Conservation (phyloP, 1,139 yeast genomes). For the Sugiyamaella novakii region DNA sequence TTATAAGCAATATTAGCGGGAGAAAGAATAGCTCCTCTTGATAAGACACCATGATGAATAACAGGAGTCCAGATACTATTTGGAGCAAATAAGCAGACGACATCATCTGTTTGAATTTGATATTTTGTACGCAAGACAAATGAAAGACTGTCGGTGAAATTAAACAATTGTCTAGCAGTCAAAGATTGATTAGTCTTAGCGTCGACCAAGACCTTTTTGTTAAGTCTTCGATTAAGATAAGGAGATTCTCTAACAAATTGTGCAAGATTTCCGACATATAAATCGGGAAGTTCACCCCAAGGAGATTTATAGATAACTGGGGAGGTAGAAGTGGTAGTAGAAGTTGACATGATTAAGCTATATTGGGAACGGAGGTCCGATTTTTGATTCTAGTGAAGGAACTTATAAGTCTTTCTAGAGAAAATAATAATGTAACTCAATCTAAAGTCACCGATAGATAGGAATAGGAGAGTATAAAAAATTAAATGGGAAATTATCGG, state of each 20-base stretch:
- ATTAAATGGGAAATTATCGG: not conserved
- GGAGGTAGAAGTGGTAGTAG: constrained; percentile 8
- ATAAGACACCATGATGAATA: constrained; percentile 40
- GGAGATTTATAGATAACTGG: constrained; percentile 29
- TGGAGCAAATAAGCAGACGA: constrained; percentile 38
- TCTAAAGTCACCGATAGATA: not conserved
- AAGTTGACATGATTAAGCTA: constrained; percentile 14
- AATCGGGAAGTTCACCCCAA: constrained; percentile 26
- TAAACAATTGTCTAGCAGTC: constrained; percentile 30
- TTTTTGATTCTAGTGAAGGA: no score
- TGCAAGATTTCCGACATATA: constrained; percentile 33
- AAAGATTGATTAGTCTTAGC: constrained; percentile 33
- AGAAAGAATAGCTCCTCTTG: constrained; percentile 41
- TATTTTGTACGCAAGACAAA: constrained; percentile 32
- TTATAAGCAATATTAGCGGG: constrained; percentile 44
- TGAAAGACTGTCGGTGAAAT: constrained; percentile 31
- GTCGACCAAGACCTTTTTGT: constrained; percentile 33
- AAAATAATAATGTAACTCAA: no score
- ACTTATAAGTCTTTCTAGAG: no score
- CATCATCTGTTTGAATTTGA: constrained; percentile 36
- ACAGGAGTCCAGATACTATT: constrained; percentile 39
- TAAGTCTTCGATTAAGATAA: constrained; percentile 19
- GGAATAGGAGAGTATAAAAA: not conserved
- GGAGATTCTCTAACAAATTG: constrained; percentile 30
- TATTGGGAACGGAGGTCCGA: no score